Evolutionary conservation across 345 rosid genomes (phyloP), one percentile per base, ranked within the genome.

Genomic region (Pugionium cornutum): DNA sequence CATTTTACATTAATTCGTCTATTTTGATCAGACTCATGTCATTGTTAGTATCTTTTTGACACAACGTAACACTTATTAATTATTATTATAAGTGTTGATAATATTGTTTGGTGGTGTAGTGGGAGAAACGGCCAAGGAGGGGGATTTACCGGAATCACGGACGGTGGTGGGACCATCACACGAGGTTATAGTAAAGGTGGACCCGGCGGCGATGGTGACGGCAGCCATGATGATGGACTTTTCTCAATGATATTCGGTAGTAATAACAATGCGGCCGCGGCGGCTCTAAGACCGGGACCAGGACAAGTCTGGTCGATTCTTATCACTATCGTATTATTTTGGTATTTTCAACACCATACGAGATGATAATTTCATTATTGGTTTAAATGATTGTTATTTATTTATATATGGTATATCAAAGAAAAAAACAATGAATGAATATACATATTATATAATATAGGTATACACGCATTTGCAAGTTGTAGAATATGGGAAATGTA

Each of bases 161-260:
- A 41, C 54, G 72, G 77, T 7, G 84, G 63, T 69, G 69, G 82
- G 76, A 41, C 50, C 62, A 60, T 85, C 10, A 59, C 76, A 68
- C 86, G 87, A 0, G 91, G 87, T 54, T 80, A 81, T 67, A 58
- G 47, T 33, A 76, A 74, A 7, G 47, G 61, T 42, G 89, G 83
- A 79, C 53, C 81, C 42, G 79, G 75, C 7, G 76, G 81, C 39
- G 66, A 78, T n/a, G 35, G 37, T 69, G 79, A 81, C 26, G 41
- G 75, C 64, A 53, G 66, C 6, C 80, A 72, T 1, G 82, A 73
- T 28, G 83, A 66, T 1, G 79, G 78, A 72, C 66, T 26, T 67
- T 84, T 90, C 68, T 82, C 90, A 58, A 83, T 83, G 88, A 86
- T 79, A 77, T 94, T 94, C 4, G 85, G 91, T 72, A 76, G 82